Evolutionary conservation across 2,329 filamentous ascomycete genomes (phyloP).

Genomic region (Ophiostoma tasmaniense): DNA sequence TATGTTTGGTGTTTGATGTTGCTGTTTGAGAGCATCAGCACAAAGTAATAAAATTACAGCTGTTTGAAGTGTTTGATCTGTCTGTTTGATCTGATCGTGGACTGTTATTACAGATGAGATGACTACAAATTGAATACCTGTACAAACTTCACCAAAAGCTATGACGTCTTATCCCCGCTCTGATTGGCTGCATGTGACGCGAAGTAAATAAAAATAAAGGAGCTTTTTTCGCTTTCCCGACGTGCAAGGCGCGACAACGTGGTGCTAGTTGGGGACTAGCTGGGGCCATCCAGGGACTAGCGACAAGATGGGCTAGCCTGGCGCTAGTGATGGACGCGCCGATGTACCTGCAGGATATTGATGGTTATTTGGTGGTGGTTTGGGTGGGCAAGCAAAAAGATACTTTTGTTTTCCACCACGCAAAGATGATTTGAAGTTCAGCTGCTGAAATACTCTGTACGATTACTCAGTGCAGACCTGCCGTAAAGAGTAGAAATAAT

Average conservation of each 20-base stretch:
- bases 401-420: neutral
- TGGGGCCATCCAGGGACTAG: neutral
- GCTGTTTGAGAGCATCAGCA: too few species aligned
- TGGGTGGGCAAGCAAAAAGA: neutral
- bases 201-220: conserved; percentile 17
- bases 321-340: neutral
- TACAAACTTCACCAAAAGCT: neutral
- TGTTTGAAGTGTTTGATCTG: neutral
- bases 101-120: too few species aligned
- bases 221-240: neutral
- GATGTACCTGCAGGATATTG: neutral
- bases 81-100: neutral
- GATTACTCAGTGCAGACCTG: too few species aligned
- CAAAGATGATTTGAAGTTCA: too few species aligned
- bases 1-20: neutral
- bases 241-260: conserved; percentile 11
- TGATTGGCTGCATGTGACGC: conserved; percentile 12
- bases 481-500: too few species aligned
- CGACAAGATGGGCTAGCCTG: neutral
- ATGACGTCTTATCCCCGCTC: neutral
- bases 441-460: too few species aligned
- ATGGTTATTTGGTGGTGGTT: neutral
- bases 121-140: too few species aligned
- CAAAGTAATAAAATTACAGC: too few species aligned
- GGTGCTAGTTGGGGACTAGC: conserved; percentile 2